A percentile compares a stretch with the other conserved stretches of the same genome.
These are phyloP conservation scores for Syzygium syzygioides DNA, from an alignment of 441 rosid species.

Conservation along the genomic window DNA sequence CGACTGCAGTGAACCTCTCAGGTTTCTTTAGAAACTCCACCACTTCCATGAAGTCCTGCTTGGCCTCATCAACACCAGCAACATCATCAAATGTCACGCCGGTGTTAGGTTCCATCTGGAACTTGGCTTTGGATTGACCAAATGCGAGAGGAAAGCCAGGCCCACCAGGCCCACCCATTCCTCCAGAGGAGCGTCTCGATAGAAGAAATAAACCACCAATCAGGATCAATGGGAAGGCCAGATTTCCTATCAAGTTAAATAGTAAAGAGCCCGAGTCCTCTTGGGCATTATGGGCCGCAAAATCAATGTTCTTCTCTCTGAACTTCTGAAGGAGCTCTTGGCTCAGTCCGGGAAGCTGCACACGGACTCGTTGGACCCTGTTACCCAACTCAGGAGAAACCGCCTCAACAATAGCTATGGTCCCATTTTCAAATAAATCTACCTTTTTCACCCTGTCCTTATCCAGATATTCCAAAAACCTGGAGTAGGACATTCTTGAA, in stretches of 20 bases:
- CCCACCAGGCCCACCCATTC: slow-evolving; percentile 97
- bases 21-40: slow-evolving; percentile 96
- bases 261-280: slow-evolving; percentile 82
- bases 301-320: slow-evolving; percentile 86
- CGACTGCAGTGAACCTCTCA: slow-evolving; percentile 92
- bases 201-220: slow-evolving; percentile 89
- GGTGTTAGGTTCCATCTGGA: slow-evolving; percentile 96
- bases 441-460: slow-evolving; percentile 81
- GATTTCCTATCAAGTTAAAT: slow-evolving; percentile 79
- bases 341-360: slow-evolving; percentile 84
- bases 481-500: slow-evolving; percentile 93
- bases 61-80: slow-evolving; percentile 98
- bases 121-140: slow-evolving; percentile 95
- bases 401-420: slow-evolving; percentile 93
- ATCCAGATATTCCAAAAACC: slow-evolving; percentile 88
- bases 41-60: slow-evolving; percentile 97
- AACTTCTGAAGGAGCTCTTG: slow-evolving; percentile 95
- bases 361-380: slow-evolving; percentile 86
- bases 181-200: slow-evolving; percentile 87
- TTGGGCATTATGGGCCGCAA: slow-evolving; percentile 89
- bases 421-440: slow-evolving; percentile 89
- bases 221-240: slow-evolving; percentile 80
- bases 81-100: slow-evolving; percentile 98
- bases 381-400: slow-evolving; percentile 93
- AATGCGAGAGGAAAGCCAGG: slow-evolving; percentile 81